Evolutionary conservation across 331 rosid genomes (phyloP).

Genomic region (Acacia pycnantha): DNA sequence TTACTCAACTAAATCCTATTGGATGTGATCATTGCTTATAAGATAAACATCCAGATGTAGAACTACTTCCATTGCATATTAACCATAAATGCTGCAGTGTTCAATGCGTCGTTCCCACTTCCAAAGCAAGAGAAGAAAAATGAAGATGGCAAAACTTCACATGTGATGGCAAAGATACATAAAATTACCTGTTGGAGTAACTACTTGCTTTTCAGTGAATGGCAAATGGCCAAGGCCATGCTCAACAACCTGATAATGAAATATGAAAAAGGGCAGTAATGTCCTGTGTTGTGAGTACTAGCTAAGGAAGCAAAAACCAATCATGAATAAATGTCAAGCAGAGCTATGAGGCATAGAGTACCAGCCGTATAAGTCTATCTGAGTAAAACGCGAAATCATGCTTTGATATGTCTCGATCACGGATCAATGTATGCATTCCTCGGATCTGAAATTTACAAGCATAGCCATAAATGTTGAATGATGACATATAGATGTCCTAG

Average conservation of each 20-base stretch:
- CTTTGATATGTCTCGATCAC: slow-evolving; percentile 86
- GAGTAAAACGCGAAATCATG: slow-evolving; percentile 95
- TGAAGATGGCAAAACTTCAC: slow-evolving; percentile 11
- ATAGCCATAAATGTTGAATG: slow-evolving; percentile 31
- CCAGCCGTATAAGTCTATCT: slow-evolving; percentile 94
- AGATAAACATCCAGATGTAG: neutral
- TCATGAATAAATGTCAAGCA: slow-evolving; percentile 11
- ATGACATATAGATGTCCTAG: neutral
- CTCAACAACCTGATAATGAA: slow-evolving; percentile 77
- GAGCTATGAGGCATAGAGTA: slow-evolving; percentile 34
- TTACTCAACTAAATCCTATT: neutral
- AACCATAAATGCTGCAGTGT: neutral
- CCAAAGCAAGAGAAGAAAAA: neutral
- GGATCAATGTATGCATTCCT: slow-evolving; percentile 96
- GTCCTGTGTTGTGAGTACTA: slow-evolving; percentile 12
- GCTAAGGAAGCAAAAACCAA: slow-evolving; percentile 15
- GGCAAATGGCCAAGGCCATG: slow-evolving; percentile 98
- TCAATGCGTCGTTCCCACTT: slow-evolving; percentile 21
- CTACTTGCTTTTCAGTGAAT: slow-evolving; percentile 92
- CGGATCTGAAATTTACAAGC: slow-evolving; percentile 67
- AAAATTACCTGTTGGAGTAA: slow-evolving; percentile 83
- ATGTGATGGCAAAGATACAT: slow-evolving; percentile 2
- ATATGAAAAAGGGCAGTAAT: slow-evolving; percentile 13
- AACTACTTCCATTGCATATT: neutral
- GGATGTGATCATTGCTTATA: neutral